Base-by-base conservation (phyloP, 768 basidiomycete genomes). In the Kondoa subrosea region DNA sequence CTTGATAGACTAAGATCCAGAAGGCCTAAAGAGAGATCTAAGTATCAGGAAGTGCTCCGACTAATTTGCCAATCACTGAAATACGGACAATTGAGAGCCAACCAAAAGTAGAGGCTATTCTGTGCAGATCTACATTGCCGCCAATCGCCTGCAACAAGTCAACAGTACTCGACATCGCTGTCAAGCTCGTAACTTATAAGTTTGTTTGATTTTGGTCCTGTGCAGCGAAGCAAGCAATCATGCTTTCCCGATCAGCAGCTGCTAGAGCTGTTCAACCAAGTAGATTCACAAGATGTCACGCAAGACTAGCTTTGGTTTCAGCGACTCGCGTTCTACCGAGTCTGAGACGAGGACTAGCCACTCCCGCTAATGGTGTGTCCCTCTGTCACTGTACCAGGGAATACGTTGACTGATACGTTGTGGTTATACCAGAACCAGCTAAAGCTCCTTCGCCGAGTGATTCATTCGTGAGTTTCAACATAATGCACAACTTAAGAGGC, bases 401-500 rank as follows among this genome's bases (percentile, higher is more conserved):
- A 4, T 14, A 26, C n/a, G 14, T 12, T 60, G 8, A 27, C 58
- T 60, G 14, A 60, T 60, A 26, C 14, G 25, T 26, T 31, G 12
- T 8, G 4, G 58, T 25, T 4, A 25, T 14, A 60, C 14, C 58
- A 60, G 58, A 60, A 26, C 58, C 30, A 26, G 30, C 58, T 26
- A 60, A 60, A 60, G 58, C 61, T 3, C 61, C 61, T 32, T 63
- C 61, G 12, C 61, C 61, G 3, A 8, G 17, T 27, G 61, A 63
- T 33, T 17, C 27, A 12, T 63, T 27, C 26, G 40, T 50, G 40
- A 8, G 40, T 50, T 21, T 50, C 40, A 8, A 8, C 21, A 21
- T 21, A 8, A 8, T 21, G 40, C 40, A 8, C 21, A 8, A 8
- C 21, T 50, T 8, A 8, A 8, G 21, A 50, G 40, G n/a, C n/a